A percentile compares a stretch with the other conserved stretches of the same genome.
Conservation (phyloP, 2,329 filamentous ascomycete genomes). For the Metarhizium anisopliae region DNA sequence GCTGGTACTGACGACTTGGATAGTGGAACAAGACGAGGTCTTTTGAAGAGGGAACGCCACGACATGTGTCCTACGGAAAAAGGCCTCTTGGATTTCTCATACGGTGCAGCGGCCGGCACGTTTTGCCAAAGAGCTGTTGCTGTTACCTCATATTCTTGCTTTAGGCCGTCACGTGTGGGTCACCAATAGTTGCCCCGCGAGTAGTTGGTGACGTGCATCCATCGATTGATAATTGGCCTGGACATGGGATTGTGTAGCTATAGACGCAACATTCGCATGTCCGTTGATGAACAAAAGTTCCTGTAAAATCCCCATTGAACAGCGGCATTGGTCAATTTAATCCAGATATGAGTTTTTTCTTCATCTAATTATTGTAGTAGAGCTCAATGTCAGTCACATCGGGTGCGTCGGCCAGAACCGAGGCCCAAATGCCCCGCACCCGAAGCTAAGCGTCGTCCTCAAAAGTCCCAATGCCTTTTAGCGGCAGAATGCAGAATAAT, state of each 20-base stretch:
- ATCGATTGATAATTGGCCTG: no score
- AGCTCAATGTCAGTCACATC: neutral
- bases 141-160: neutral
- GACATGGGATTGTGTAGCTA: no score
- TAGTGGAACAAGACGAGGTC: slow-evolving; percentile 5
- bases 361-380: no score
- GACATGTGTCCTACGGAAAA: slow-evolving; percentile 10
- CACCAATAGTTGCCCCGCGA: neutral
- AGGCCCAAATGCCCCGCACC: neutral
- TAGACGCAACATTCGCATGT: no score
- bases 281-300: no score
- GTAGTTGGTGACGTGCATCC: neutral
- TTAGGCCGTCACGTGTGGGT: neutral
- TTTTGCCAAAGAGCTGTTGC: neutral
- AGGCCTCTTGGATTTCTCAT: neutral
- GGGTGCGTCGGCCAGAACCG: neutral
- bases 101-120: neutral
- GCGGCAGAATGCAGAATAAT: neutral
- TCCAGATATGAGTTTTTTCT: no score
- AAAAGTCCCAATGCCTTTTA: neutral
- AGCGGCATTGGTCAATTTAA: no score
- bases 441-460: neutral
- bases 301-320: no score
- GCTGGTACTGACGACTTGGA: neutral
- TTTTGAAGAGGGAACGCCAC: slow-evolving; percentile 11